Evolutionary conservation across 192 early-diverging fungal species (phyloP), one percentile per base, ranked within the genome.

Genomic region (Coemansia sp.): DNA sequence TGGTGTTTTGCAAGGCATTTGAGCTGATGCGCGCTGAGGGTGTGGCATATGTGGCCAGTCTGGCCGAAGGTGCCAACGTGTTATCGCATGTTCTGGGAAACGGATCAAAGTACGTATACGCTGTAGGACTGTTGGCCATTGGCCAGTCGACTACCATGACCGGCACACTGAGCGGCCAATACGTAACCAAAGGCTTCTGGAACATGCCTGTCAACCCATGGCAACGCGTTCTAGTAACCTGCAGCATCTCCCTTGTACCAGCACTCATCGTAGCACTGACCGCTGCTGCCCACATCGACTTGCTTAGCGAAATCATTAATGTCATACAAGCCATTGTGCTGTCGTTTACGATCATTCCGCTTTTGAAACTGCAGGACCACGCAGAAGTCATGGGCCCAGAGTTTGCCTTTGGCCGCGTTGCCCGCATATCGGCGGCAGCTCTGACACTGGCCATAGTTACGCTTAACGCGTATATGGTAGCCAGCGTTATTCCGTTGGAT

Each of bases 131-230:
- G 49, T 68, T 96, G 17, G 87, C 88, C 1, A 88, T 93, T 5
- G 94, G 94, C 5, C 93, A 95, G 83, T 87, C 84, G 43, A 90
- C 89, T 2, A 92, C 93, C 9, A 94, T 96, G 82, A 90, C 94
- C 8, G 92, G 93, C 23, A 96, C 94, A 10, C 71, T 96, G 58
- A 92, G 92, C 10, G 93, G 94, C 2, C 93, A 94, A 79, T 92
- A 93, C 64, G 89, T 93, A 29, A 92, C 93, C 55, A 90, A 95
- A 60, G 93, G 93, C 5, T 96, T 94, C 67, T 88, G 94, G 70
- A 73, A 77, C 53, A 89, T 87, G 56, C 72, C 80, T 17, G 79
- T 88, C 39, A 88, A 88, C 59, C 80, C 85, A 39, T 90, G 88
- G 88, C 87, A 90, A 58, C 84, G 88, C n/a, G 75, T 88, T 43